These are phyloP conservation scores for Aspergillus clavatus DNA, from an alignment of 2,329 filamentous ascomycete genomes.

Conservation along the genomic window DNA sequence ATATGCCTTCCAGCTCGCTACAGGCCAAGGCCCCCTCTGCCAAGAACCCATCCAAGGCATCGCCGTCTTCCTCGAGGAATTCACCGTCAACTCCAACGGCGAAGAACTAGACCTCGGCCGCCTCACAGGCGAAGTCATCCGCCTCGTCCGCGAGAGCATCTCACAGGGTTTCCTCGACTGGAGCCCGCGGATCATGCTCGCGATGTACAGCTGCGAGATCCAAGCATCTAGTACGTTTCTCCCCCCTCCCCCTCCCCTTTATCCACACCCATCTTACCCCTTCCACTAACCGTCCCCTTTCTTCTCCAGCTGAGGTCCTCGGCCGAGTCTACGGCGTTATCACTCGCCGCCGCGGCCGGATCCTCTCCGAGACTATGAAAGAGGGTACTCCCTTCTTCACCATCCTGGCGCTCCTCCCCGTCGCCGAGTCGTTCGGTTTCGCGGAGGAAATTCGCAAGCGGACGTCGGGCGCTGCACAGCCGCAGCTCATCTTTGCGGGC, in stretches of 20 bases:
- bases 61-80: constrained; percentile 81
- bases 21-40: constrained; percentile 82
- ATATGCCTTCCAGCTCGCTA: constrained; percentile 92
- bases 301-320: constrained; percentile 85
- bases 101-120: constrained; percentile 62
- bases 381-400: constrained; percentile 96
- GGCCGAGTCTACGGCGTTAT: constrained; percentile 96
- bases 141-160: constrained; percentile 78
- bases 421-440: constrained; percentile 94
- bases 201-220: constrained; percentile 98
- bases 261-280: background rate
- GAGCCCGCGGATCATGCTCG: constrained; percentile 89
- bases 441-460: constrained; percentile 93
- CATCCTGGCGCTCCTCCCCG: constrained; percentile 79
- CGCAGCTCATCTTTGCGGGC: constrained; percentile 87
- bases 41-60: constrained; percentile 90
- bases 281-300: constrained; percentile 13
- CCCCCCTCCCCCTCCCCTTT: background rate
- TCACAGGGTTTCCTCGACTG: constrained; percentile 86
- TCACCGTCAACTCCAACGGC: constrained; percentile 56
- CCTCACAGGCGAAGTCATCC: constrained; percentile 89
- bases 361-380: constrained; percentile 86
- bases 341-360: constrained; percentile 84
- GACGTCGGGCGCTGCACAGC: constrained; percentile 82
- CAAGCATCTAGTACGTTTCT: constrained; percentile 72